These are phyloP conservation scores for Cryptosporidium felis DNA, from an alignment of 169 alveolate species.

Conservation along the genomic window DNA sequence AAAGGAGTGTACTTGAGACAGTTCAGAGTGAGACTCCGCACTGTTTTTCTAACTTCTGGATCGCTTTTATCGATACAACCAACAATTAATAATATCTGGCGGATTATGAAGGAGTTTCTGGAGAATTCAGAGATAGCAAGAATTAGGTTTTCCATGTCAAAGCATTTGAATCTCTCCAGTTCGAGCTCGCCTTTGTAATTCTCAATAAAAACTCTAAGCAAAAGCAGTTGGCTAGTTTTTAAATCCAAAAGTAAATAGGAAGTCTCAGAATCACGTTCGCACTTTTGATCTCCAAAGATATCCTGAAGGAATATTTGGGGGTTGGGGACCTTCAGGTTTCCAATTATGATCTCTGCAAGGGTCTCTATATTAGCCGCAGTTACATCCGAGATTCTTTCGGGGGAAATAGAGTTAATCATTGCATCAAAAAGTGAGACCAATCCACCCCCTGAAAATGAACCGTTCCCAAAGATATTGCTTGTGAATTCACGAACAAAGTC, in stretches of 20 bases:
- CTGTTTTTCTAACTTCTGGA: slow-evolving; percentile 28
- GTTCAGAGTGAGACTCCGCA: not conserved
- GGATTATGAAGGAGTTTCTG: slow-evolving; percentile 36
- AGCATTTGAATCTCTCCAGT: not conserved
- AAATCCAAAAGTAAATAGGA: not conserved
- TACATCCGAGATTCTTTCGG: not conserved
- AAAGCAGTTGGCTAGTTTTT: slow-evolving; percentile 8
- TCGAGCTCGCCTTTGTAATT: not conserved
- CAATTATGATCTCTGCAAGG: slow-evolving; percentile 4
- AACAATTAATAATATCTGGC: slow-evolving; percentile 46
- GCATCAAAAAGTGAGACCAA: slow-evolving; percentile 28
- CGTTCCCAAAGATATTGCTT: not conserved
- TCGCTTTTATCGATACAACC: slow-evolving; percentile 23
- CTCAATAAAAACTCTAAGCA: slow-evolving; percentile 8
- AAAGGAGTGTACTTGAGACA: slow-evolving; percentile 48
- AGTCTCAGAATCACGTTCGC: not conserved
- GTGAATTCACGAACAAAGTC: slow-evolving; percentile 9
- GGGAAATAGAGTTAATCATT: slow-evolving; percentile 11
- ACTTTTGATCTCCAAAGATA: not conserved
- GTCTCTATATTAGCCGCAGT: slow-evolving; percentile 60
- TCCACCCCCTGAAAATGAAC: slow-evolving; percentile 9
- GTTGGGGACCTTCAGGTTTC: not conserved
- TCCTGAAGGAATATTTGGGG: not conserved
- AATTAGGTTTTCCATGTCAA: slow-evolving; percentile 16
- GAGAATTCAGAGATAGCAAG: slow-evolving; percentile 10